A percentile compares a stretch with the other conserved stretches of the same genome.
These are phyloP conservation scores for Vigna radiata DNA, from an alignment of 306 rosid species.

Conservation along the genomic window DNA sequence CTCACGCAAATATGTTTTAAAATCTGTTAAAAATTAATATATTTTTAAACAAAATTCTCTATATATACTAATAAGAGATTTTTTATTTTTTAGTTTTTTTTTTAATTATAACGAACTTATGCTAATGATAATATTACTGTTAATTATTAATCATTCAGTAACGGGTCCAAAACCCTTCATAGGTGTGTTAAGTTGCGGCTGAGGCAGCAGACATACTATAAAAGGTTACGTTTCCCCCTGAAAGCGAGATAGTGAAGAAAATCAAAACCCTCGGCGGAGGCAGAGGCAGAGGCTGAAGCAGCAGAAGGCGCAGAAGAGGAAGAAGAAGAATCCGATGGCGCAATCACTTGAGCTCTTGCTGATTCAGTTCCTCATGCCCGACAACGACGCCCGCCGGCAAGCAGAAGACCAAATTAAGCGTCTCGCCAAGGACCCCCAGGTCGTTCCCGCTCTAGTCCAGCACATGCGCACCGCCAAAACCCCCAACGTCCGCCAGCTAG, in stretches of 20 bases:
- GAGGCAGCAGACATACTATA: too few species aligned
- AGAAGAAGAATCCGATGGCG: constrained; percentile 57
- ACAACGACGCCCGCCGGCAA: constrained; percentile 97
- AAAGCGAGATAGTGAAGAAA: neutral
- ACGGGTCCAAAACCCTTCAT: too few species aligned
- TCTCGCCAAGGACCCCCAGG: constrained; percentile 88
- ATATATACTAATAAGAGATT: too few species aligned
- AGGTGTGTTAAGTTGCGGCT: too few species aligned
- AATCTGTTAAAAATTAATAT: too few species aligned
- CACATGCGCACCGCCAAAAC: constrained; percentile 97
- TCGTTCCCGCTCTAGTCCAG: constrained; percentile 87
- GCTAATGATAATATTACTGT: too few species aligned
- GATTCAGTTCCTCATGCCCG: constrained; percentile 96
- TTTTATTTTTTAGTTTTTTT: too few species aligned
- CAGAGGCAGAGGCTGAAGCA: neutral
- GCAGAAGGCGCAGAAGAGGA: neutral
- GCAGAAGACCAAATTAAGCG: constrained; percentile 99
- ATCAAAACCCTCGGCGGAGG: neutral
- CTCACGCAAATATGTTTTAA: too few species aligned
- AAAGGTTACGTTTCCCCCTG: neutral
- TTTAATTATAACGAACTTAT: too few species aligned
- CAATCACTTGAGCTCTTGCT: constrained; percentile 91
- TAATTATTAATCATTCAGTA: too few species aligned
- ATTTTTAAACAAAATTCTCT: too few species aligned
- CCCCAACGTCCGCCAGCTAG: constrained; percentile 93